Percentiles rank a stretch among this genome's conserved stretches.
These are phyloP conservation scores for Hemileccinum rubropunctum DNA, from an alignment of 768 basidiomycete genomes.

Conservation along the genomic window DNA sequence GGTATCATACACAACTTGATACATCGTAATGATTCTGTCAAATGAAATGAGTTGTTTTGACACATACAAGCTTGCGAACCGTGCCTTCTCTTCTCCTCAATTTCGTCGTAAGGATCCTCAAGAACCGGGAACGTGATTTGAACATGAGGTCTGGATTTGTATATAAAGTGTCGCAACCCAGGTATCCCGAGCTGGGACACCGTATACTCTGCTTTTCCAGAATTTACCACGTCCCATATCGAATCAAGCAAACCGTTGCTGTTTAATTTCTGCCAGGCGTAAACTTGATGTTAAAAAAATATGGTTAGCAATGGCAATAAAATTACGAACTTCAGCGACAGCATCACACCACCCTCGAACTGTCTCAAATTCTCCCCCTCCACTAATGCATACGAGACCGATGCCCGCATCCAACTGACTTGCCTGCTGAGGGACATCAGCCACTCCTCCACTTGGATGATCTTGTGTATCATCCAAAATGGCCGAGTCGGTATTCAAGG, in stretches of 20 bases:
- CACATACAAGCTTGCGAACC: constrained; percentile 5
- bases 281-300: not conserved
- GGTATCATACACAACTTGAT: constrained; percentile 83
- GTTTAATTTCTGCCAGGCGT: constrained; percentile 54
- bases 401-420: constrained; percentile 38
- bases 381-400: constrained; percentile 77
- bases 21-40: constrained; percentile 75
- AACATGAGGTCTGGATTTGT: constrained; percentile 87
- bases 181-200: constrained; percentile 81
- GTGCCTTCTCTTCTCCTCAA: constrained; percentile 60
- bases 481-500: not conserved
- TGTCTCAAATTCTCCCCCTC: constrained; percentile 81
- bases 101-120: constrained; percentile 77
- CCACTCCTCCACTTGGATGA: not conserved
- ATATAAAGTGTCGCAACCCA: constrained; percentile 90
- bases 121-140: constrained; percentile 86
- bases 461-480: constrained; percentile 1
- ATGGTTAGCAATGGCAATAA: not conserved
- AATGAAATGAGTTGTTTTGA: constrained; percentile 6
- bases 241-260: constrained; percentile 54
- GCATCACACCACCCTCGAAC: constrained; percentile 73
- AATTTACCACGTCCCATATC: constrained; percentile 45
- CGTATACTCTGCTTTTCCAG: constrained; percentile 58
- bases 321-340: constrained; percentile 51
- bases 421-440: constrained; percentile 5